Evolutionary conservation across 176 grass and related monocot species (phyloP), one percentile per base, ranked within the genome.

Genomic region (Carex scoparia): DNA sequence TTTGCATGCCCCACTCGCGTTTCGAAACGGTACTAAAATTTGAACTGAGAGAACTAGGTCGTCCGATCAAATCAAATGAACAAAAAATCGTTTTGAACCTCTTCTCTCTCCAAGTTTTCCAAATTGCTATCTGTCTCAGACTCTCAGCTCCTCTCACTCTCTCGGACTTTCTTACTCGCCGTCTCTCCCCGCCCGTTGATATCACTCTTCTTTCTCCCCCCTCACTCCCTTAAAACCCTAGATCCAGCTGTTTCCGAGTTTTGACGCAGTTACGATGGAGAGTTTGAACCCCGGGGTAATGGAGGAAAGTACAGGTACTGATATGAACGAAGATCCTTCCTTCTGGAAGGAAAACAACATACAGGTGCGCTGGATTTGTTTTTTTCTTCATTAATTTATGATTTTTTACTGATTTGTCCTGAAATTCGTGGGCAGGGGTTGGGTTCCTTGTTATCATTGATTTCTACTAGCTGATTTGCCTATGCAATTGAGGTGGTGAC

Each of bases 311-410:
- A 14, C 71, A 13, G 71, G 71, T 53, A 30, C 13, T 53, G 96
- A 95, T 88, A 89, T 95, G 46, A 88, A 88, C 42, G 93, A 99
- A 63, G 91, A 99, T 83, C 93, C 93, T 18, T 90, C 93, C 71
- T 99, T 99, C 81, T 99, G 96, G 96, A 99, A 94, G 91, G 96
- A 95, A 32, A 94, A 99, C 81, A 99, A 88, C 38, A 91, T 99
- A 30, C 96, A 99, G 96, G 96, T 94, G 87, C 1, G 30, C 74
- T 57, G 62, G 1, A 74, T 69, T 80, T 76, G 0, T 71, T 48
- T 18, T 2, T 51, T 19, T 30, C 0, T 14, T 60, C 33, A 63
- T 76, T 13, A 68, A 46, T 35, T 46, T 66, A 0, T 15, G 61
- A 81, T 80, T 69, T 4, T 28, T 14, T 1, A 33, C 53, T 82